Base-by-base conservation (phyloP, 495 filamentous ascomycete genomes). In the Aspergillus incahuasiensis region DNA sequence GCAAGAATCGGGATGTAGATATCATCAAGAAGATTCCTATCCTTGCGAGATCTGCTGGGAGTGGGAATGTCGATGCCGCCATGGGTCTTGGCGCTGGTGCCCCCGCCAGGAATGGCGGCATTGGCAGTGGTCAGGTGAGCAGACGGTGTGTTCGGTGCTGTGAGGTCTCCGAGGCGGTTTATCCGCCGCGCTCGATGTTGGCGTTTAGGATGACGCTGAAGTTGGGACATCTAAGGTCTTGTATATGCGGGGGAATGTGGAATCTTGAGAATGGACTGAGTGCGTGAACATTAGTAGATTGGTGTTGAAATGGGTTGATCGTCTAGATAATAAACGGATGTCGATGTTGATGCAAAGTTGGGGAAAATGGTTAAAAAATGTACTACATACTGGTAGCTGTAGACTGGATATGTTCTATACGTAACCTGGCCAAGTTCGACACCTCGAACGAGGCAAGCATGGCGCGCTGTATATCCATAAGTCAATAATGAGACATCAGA, bases 231-330 rank as follows among this genome's bases (percentile, higher is more conserved):
- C 45, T 78, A 52, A 56, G 75, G 20, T 62, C 60, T 55, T 78
- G 75, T 71, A 66, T 75, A 48, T 78, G 75, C 60, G 70, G 72
- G 24, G 75, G 73, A 13, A 69, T 71, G 67, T 78, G 73, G 74
- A 63, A 68, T 40, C 41, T 73, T 55, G 72, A 73, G 58, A 47
- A 52, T 18, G 69, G 67, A 19, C 1, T 12, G 35, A n/a, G n/a
- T n/a, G n/a, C n/a, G n/a, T n/a, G n/a, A n/a, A n/a, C n/a, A n/a
- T n/a, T n/a, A n/a, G n/a, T n/a, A n/a, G n/a, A n/a, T n/a, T n/a
- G n/a, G n/a, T n/a, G n/a, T n/a, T n/a, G n/a, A n/a, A n/a, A n/a
- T 32, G 45, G 28, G 30, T 8, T n/a, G 16, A 49, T n/a, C n/a
- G n/a, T n/a, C n/a, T n/a, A n/a, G n/a, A n/a, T n/a, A n/a, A n/a